Evolutionary conservation across 805 yeast genomes (phyloP).

Genomic region (Wickerhamiella galacta): DNA sequence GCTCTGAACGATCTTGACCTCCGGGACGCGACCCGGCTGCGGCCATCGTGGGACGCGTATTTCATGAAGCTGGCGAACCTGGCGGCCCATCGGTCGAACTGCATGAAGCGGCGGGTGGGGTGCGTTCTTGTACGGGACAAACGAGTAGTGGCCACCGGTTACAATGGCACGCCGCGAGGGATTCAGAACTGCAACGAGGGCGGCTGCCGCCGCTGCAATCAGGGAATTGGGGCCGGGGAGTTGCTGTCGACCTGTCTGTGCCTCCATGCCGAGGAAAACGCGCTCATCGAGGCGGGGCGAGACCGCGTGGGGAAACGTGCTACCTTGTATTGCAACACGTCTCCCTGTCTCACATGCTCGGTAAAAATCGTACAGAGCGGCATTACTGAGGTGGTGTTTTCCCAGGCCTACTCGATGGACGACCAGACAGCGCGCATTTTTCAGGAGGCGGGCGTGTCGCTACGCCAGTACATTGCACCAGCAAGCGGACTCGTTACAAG

Average conservation of each 20-base stretch:
- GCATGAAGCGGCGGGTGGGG: conserved; percentile 96
- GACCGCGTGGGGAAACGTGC: conserved; percentile 47
- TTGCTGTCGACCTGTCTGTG: conserved; percentile 75
- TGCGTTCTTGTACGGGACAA: conserved; percentile 80
- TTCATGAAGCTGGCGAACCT: conserved; percentile 86
- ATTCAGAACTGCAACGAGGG: conserved; percentile 84
- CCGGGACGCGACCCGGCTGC: conserved; percentile 37
- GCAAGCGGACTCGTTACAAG: neutral
- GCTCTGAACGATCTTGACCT: conserved; percentile 29
- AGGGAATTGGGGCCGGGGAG: conserved; percentile 41
- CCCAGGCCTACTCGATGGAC: conserved; percentile 89
- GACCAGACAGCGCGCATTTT: conserved; percentile 53
- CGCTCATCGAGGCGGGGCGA: conserved; percentile 83
- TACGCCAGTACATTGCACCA: conserved; percentile 43
- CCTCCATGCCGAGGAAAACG: conserved; percentile 94
- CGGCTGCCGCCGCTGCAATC: conserved; percentile 81
- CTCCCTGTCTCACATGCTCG: conserved; percentile 93
- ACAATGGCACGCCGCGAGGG: conserved; percentile 92
- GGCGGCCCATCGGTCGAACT: conserved; percentile 83
- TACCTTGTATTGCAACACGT: conserved; percentile 78
- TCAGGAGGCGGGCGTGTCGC: conserved; percentile 50
- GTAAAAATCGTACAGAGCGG: conserved; percentile 92
- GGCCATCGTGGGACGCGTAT: conserved; percentile 95
- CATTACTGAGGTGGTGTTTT: conserved; percentile 77
- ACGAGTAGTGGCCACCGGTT: conserved; percentile 88